Evolutionary conservation across 1,139 yeast species (phyloP).

Genomic region (Pneumocystis wakefieldiae): DNA sequence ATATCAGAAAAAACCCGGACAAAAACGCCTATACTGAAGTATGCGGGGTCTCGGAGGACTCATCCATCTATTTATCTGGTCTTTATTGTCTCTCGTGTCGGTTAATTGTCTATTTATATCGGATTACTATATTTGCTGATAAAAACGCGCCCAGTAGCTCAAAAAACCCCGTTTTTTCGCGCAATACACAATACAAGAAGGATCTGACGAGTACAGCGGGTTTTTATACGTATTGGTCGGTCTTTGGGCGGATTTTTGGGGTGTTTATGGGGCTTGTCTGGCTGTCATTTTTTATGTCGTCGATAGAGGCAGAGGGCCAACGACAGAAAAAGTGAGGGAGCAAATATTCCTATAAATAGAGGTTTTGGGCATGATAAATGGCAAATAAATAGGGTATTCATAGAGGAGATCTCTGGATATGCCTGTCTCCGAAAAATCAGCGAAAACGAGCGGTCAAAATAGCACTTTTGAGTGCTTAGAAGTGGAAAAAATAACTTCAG

Average conservation of each 20-base stretch:
- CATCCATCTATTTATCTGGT: not conserved
- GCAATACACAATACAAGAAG: not conserved
- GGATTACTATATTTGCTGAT: not conserved
- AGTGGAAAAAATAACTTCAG: not conserved
- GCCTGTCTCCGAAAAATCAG: too few relatives aligned
- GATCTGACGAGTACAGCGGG: not conserved
- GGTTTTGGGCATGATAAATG: not conserved
- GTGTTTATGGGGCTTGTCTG: too few relatives aligned
- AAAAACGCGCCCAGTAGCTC: not conserved
- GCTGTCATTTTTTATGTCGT: too few relatives aligned
- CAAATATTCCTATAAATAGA: too few relatives aligned
- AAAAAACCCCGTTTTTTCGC: not conserved
- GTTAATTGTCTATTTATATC: not conserved
- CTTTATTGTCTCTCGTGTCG: not conserved
- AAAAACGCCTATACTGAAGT: not conserved
- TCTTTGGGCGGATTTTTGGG: not conserved
- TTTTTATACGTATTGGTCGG: not conserved
- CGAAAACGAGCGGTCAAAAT: not conserved
- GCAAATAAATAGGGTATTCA: not conserved
- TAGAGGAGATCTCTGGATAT: not conserved
- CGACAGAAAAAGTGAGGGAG: too few relatives aligned
- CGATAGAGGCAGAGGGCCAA: too few relatives aligned
- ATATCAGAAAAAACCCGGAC: not conserved
- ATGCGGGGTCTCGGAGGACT: not conserved
- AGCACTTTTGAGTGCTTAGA: not conserved